Evolutionary conservation across 306 rosid species (phyloP).

Genomic region (Macrotyloma uniflorum): DNA sequence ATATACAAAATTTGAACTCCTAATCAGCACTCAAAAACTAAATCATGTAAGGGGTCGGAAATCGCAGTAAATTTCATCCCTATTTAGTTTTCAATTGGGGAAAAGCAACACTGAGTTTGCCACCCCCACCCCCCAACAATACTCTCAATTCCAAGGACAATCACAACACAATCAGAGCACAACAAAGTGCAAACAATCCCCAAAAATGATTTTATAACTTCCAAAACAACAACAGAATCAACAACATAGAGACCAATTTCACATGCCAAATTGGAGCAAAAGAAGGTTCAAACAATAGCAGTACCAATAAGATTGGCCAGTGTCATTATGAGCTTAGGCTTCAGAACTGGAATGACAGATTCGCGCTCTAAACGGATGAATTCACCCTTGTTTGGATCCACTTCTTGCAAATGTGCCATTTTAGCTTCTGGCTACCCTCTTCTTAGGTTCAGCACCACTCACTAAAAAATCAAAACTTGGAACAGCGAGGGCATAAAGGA

Average conservation of each 20-base stretch:
- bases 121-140: not conserved
- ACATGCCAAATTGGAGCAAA: not conserved
- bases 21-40: slow-evolving; percentile 13
- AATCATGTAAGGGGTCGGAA: not conserved
- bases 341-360: slow-evolving; percentile 83
- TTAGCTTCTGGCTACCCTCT: not conserved
- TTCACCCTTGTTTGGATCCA: slow-evolving; percentile 51
- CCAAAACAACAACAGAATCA: not conserved
- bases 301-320: slow-evolving; percentile 91
- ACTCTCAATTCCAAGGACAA: slow-evolving; percentile 25
- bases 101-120: not conserved
- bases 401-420: slow-evolving; percentile 32
- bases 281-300: not conserved
- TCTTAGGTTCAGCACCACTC: slow-evolving; percentile 27
- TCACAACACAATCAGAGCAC: slow-evolving; percentile 8
- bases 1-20: not conserved
- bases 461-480: slow-evolving; percentile 18
- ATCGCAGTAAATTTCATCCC: slow-evolving; percentile 5
- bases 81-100: not conserved
- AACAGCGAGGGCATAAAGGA: slow-evolving; percentile 20
- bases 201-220: not conserved
- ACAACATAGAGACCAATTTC: not conserved
- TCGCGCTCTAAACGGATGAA: slow-evolving; percentile 86
- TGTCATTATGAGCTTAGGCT: slow-evolving; percentile 79
- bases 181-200: not conserved